A percentile compares a stretch with the other conserved stretches of the same genome.
These are phyloP conservation scores for Globisporangium nunn DNA, from an alignment of 352 stramenopile genomes.

Conservation along the genomic window DNA sequence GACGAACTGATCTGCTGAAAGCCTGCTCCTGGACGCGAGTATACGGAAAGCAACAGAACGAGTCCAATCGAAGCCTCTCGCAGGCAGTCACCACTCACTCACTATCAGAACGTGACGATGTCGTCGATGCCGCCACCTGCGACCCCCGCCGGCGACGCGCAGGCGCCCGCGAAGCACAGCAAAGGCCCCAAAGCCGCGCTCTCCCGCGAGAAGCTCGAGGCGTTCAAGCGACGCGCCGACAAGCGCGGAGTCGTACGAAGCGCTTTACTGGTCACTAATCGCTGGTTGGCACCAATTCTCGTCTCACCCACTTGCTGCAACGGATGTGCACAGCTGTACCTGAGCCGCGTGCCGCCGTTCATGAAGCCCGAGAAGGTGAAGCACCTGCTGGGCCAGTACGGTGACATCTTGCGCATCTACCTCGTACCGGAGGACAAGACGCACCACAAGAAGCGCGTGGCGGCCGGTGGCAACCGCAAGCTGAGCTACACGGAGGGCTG, in stretches of 20 bases:
- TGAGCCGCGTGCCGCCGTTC: constrained; percentile 93
- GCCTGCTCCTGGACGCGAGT: background rate
- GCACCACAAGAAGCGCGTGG: constrained; percentile 86
- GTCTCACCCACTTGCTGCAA: background rate
- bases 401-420: constrained; percentile 93
- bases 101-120: background rate
- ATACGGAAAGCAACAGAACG: background rate
- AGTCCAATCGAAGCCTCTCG: background rate
- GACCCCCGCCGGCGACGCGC: background rate
- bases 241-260: constrained; percentile 37
- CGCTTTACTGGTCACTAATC: background rate
- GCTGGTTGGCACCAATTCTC: too few relatives aligned
- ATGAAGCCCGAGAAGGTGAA: constrained; percentile 97
- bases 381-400: constrained; percentile 89
- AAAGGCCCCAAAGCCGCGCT: constrained; percentile 9
- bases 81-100: background rate
- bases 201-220: constrained; percentile 32
- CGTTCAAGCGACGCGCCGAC: constrained; percentile 45
- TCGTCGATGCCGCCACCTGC: background rate
- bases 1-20: background rate
- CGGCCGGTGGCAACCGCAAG: constrained; percentile 86
- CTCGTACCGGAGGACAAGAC: constrained; percentile 94
- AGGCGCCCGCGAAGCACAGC: background rate
- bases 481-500: constrained; percentile 95
- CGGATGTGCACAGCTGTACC: constrained; percentile 67